phyloP scores from a whole-genome alignment of 164 flowering plant genomes.

The Tetracentron sinense region DNA sequence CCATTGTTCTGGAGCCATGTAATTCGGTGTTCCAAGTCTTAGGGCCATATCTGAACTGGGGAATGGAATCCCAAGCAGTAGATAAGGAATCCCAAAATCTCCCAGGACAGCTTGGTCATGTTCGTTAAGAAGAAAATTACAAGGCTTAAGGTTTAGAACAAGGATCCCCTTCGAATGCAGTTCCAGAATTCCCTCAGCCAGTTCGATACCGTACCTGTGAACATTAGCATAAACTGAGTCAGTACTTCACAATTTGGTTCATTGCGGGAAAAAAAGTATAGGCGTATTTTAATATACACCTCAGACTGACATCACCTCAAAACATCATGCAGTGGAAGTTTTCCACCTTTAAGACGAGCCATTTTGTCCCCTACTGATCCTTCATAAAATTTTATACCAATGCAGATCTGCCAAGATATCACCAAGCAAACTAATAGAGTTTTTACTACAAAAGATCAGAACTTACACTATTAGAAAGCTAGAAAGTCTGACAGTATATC shows the following conservation, averaged over 20 bases:
- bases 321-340: constrained; percentile 58
- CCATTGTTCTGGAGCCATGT: constrained; percentile 99
- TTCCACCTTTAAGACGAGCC: constrained; percentile 68
- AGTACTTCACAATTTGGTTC: background rate
- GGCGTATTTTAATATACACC: too few relatives aligned
- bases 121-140: constrained; percentile 67
- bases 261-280: background rate
- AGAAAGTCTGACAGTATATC: too few relatives aligned
- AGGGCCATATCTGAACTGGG: constrained; percentile 45
- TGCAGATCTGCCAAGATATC: constrained; percentile 49
- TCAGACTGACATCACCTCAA: constrained; percentile 54
- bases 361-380: constrained; percentile 81
- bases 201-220: constrained; percentile 67
- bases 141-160: constrained; percentile 82
- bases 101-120: constrained; percentile 62
- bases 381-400: constrained; percentile 81
- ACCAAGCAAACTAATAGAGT: background rate
- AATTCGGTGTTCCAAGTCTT: constrained; percentile 82
- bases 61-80: constrained; percentile 59
- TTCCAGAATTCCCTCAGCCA: constrained; percentile 64
- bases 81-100: constrained; percentile 74
- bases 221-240: constrained; percentile 10
- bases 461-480: background rate
- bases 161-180: constrained; percentile 68
- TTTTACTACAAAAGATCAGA: background rate